phyloP scores from a whole-genome alignment of 2,329 filamentous ascomycete species.

The Chrysoporthe austroafricana region DNA sequence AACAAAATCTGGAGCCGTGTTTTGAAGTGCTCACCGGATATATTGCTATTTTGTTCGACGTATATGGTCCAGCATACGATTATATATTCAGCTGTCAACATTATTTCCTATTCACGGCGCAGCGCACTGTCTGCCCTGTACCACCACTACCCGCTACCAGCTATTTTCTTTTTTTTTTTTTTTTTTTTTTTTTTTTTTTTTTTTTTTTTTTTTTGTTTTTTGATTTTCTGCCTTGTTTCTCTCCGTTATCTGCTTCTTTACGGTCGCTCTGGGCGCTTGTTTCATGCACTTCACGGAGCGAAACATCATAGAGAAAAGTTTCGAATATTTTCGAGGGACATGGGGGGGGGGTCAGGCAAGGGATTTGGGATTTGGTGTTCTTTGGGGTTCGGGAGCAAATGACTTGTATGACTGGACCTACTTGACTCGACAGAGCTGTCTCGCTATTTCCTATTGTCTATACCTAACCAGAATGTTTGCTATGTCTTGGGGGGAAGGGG shows the following conservation, averaged over 20 bases:
- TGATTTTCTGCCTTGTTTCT: not conserved
- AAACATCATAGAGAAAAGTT: conserved; percentile 9
- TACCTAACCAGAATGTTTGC: conserved; percentile 1
- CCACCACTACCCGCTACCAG: not conserved
- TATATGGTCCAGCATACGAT: not conserved
- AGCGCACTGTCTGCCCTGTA: not conserved
- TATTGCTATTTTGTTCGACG: conserved; percentile 1
- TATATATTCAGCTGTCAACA: not conserved
- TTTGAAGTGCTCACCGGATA: not conserved
- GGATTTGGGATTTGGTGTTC: not conserved
- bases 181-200: not conserved
- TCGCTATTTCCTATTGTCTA: not conserved
- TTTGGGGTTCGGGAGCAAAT: conserved; percentile 1
- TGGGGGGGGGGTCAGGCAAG: not conserved
- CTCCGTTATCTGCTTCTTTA: not conserved
- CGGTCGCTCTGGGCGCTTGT: not conserved
- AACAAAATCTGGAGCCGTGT: not conserved
- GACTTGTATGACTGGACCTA: not conserved
- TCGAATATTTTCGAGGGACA: not conserved
- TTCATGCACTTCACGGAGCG: not conserved
- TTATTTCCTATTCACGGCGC: not conserved
- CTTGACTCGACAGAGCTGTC: not conserved
- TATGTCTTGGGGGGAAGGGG: not conserved
- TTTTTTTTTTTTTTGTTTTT: too few relatives aligned
- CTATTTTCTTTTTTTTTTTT: not conserved